These are phyloP conservation scores for Diplodia sapinea DNA, from an alignment of 2,329 filamentous ascomycete genomes.

Conservation along the genomic window DNA sequence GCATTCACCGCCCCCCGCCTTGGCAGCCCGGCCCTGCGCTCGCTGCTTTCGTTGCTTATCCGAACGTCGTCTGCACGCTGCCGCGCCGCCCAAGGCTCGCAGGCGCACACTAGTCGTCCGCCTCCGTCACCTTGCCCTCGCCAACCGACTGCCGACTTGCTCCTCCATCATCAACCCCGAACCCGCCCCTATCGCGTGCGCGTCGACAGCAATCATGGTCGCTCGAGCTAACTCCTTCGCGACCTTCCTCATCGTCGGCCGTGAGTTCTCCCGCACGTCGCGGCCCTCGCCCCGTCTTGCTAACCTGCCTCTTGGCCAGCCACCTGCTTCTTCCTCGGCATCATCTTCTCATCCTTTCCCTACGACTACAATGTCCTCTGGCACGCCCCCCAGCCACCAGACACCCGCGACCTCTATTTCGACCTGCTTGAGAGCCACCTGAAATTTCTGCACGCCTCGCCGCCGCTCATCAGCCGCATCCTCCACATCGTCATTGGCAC, in stretches of 20 bases:
- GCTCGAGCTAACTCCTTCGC: slow-evolving; percentile 70
- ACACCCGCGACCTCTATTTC: slow-evolving; percentile 71
- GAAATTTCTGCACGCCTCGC: slow-evolving; percentile 86
- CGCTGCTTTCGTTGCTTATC: slow-evolving; percentile 20
- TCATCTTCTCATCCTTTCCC: slow-evolving; percentile 94
- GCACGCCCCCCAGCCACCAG: slow-evolving; percentile 63
- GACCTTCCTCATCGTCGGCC: slow-evolving; percentile 94
- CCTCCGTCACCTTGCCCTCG: slow-evolving; percentile 1
- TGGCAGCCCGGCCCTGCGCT: background rate
- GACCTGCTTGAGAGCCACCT: slow-evolving; percentile 88
- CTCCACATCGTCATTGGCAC: slow-evolving; percentile 91
- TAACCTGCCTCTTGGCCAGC: slow-evolving; percentile 43
- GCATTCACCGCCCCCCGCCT: background rate
- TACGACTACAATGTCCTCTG: slow-evolving; percentile 94
- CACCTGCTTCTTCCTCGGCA: slow-evolving; percentile 96
- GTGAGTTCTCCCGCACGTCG: slow-evolving; percentile 62
- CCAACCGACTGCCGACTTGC: slow-evolving; percentile 7
- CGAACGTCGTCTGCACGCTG: slow-evolving; percentile 18
- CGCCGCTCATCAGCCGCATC: slow-evolving; percentile 88
- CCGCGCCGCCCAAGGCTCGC: background rate
- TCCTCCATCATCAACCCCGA: background rate
- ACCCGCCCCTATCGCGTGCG: slow-evolving; percentile 8
- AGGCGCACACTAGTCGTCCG: slow-evolving; percentile 8
- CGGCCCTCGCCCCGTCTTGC: slow-evolving; percentile 28
- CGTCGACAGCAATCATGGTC: slow-evolving; percentile 22